These are phyloP conservation scores for Aspergillus puulaauensis DNA, from an alignment of 2,329 filamentous ascomycete genomes.

Conservation along the genomic window DNA sequence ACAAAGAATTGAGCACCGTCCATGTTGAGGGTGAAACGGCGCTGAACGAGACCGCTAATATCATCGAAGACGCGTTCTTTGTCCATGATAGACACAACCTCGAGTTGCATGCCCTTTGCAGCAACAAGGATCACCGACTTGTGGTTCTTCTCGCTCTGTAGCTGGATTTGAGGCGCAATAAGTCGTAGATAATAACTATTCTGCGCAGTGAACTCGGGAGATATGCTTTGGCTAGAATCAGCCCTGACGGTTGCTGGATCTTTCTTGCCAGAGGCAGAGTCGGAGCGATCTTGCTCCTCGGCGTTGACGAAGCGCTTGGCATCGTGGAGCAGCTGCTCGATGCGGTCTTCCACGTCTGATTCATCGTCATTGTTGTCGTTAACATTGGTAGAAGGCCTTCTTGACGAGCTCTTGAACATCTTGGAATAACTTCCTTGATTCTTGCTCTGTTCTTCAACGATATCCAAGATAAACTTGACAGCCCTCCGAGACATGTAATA, in stretches of 20 bases:
- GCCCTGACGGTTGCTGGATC: slow-evolving; percentile 41
- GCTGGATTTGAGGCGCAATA: slow-evolving; percentile 94
- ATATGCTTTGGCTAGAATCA: slow-evolving; percentile 70
- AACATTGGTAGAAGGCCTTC: slow-evolving; percentile 26
- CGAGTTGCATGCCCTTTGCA: slow-evolving; percentile 96
- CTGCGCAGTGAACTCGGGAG: slow-evolving; percentile 82
- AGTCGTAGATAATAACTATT: slow-evolving; percentile 93
- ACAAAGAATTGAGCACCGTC: slow-evolving; percentile 99
- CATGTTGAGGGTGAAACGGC: slow-evolving; percentile 91
- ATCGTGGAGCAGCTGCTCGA: slow-evolving; percentile 81
- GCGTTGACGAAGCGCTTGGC: slow-evolving; percentile 78
- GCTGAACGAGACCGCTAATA: slow-evolving; percentile 92
- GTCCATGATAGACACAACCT: slow-evolving; percentile 97
- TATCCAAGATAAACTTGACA: slow-evolving; percentile 96
- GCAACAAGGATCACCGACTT: slow-evolving; percentile 97
- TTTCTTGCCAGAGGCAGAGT: slow-evolving; percentile 35
- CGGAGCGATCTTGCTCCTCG: slow-evolving; percentile 54
- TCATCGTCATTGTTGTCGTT: slow-evolving; percentile 53
- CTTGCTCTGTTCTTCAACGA: slow-evolving; percentile 89
- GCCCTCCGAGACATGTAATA: slow-evolving; percentile 96
- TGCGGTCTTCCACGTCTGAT: slow-evolving; percentile 73
- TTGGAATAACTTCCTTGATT: slow-evolving; percentile 53
- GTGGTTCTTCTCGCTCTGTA: slow-evolving; percentile 97
- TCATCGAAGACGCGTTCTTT: slow-evolving; percentile 88
- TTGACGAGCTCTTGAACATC: slow-evolving; percentile 29